A percentile compares a stretch with the other conserved stretches of the same genome.
Evolutionary conservation across 2,329 filamentous ascomycete species (phyloP).

Genomic region (Fusarium sp.): DNA sequence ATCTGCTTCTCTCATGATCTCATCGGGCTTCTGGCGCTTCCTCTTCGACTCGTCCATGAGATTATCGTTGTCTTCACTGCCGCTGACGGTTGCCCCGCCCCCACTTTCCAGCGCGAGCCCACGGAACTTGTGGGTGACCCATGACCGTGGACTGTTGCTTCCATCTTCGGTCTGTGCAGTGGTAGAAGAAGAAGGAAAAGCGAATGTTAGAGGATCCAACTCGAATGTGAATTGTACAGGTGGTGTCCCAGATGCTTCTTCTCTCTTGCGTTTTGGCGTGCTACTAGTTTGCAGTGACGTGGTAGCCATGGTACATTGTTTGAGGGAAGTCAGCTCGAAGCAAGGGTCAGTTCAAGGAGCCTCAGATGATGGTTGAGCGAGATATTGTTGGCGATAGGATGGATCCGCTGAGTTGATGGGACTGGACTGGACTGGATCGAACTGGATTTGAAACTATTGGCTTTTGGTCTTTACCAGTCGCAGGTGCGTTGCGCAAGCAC

Average conservation of each 20-base stretch:
- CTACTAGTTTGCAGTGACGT: constrained; percentile 38
- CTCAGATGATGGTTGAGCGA: constrained; percentile 7
- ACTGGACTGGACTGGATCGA: not conserved
- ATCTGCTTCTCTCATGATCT: constrained; percentile 48
- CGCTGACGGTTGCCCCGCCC: constrained; percentile 55
- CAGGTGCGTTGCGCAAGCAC: constrained; percentile 29
- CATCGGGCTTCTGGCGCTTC: constrained; percentile 54
- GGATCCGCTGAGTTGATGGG: constrained; percentile 7
- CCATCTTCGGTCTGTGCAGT: constrained; percentile 56
- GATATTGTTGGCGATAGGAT: constrained; percentile 1
- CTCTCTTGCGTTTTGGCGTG: constrained; percentile 62
- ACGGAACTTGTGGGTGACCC: constrained; percentile 63
- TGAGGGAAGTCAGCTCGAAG: not conserved
- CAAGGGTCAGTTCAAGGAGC: not conserved
- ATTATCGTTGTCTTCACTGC: constrained; percentile 45
- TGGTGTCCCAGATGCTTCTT: constrained; percentile 49
- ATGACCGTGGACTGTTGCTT: constrained; percentile 63
- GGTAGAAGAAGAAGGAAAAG: constrained; percentile 45
- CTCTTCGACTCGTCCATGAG: constrained; percentile 46
- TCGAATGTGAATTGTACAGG: constrained; percentile 62
- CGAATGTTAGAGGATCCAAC: constrained; percentile 51
- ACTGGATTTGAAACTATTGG: constrained; percentile 3
- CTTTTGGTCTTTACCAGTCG: not conserved
- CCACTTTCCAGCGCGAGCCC: constrained; percentile 61
- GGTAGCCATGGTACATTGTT: constrained; percentile 40